Evolutionary conservation across 768 basidiomycete species (phyloP), one percentile per base, ranked within the genome.

Genomic region (Coprinopsis cinerea): DNA sequence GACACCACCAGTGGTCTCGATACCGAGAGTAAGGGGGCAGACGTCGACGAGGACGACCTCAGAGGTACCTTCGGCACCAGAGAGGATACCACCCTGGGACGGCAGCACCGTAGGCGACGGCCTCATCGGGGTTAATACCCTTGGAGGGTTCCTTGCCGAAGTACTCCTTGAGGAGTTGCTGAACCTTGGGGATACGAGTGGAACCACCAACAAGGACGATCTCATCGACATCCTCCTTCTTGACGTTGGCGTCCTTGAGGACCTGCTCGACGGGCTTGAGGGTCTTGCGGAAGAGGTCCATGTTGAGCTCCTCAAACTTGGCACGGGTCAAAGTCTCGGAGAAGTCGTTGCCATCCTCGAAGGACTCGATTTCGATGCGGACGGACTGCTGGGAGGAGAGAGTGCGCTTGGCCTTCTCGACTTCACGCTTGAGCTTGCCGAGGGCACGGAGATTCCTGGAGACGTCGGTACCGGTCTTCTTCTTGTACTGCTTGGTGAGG

Each of bases 201-300:
- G 95, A 98, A 69, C 92, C 92, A 68, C 92, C 92, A 53, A 95
- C 92, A 47, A 95, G 90, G 44, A 92, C 88, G 55, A 91, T 75
- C 73, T 98, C 94, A 56, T 94, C 82, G 46, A 99, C 72, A 56
- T 92, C 88, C 60, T 97, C 95, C 81, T 98, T 99, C 83, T 94
- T 95, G 65, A 98, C 86, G 59, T 87, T 87, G 56, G 95, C 88
- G 62, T 98, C 95, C 83, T 96, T 96, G 60, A 98, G 76, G 18
- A 98, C 95, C 70, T 97, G 95, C 69, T 97, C 94, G 54, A 98
- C 95, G 55, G 95, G 95, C 77, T 94, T 94, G 91, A 98, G 92
- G 27, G 95, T 99, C 82, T 95, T 95, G 63, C 95, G 81, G 88
- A 99, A 99, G 46, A 98, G 82, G 62, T 99, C 95, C 75, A 96